Base-by-base conservation (phyloP, 2,329 filamentous ascomycete species). In the Fonsecaea erecta region DNA sequence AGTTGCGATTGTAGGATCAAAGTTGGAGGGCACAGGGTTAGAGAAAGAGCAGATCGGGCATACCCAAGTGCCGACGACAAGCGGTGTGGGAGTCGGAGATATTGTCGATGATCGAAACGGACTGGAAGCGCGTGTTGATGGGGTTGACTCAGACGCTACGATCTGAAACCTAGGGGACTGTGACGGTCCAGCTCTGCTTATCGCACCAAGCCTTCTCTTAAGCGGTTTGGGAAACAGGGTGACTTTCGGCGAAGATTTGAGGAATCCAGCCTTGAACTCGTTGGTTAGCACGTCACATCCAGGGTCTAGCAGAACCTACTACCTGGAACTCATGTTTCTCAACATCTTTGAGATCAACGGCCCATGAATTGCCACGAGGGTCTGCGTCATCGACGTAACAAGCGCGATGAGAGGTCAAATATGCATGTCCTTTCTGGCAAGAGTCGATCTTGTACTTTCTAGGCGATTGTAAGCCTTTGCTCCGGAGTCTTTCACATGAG, bases 31-130 rank as follows among this genome's bases (percentile, higher is more conserved):
- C 1, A 97, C 88, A 0, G 92, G 90, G 73, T 98, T 98, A 9
- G 93, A 94, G 75, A 96, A 96, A 71, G 91, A 94, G 82, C 94
- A 98, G 73, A 98, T 98, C 1, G 91, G 90, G 79, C 94, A 98
- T 21, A 98, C 89, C 94, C 94, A 98, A 3, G 93, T 97, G 5
- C 91, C 92, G 65, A 56, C 34, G 12, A 69, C 64, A 6, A 79
- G 78, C 63, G 71, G 79, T 70, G 72, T 75, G 2, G 77, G 72
- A 24, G 78, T 70, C 1, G 76, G 68, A 12, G 74, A 70, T 66
- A 78, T 72, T 70, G 78, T 62, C 55, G 77, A 70, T 64, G 78
- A 71, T 51, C 69, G 72, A 14, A 74, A 75, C 0, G 74, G 73
- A 56, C 74, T 75, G 5, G 74, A 68, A 59, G 71, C 67, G 53